These are phyloP conservation scores for Posidonia australis DNA, from an alignment of 106 monocot genomes.

Conservation along the genomic window DNA sequence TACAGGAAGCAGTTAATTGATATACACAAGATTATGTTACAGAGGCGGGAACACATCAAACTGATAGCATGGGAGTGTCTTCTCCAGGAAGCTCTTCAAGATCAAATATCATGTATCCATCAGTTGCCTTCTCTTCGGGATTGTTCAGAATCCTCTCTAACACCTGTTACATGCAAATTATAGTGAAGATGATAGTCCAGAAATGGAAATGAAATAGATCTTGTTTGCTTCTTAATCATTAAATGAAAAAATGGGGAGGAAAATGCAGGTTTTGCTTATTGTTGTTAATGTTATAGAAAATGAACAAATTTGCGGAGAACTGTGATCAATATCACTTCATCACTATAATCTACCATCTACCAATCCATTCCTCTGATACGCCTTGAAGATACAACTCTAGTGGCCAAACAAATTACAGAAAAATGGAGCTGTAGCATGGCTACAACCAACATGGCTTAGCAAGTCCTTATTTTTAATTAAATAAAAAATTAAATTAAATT, in stretches of 20 bases:
- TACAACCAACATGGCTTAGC: no score
- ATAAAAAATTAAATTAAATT: not conserved
- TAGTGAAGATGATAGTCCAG: not conserved
- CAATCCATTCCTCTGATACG: no score
- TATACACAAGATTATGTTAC: not conserved
- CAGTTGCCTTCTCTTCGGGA: slow-evolving; percentile 19
- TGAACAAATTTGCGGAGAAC: not conserved
- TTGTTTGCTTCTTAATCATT: no score
- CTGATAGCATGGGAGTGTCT: slow-evolving; percentile 19
- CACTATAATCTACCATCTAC: no score
- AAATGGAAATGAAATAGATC: not conserved
- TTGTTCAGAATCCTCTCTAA: slow-evolving; percentile 33
- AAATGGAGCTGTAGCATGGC: no score
- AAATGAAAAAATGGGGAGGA: not conserved
- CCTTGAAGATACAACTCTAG: no score
- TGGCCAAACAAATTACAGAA: no score
- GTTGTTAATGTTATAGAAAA: not conserved
- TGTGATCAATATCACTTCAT: no score
- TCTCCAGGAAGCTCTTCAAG: slow-evolving; percentile 45
- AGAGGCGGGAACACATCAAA: not conserved
- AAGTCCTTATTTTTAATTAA: no score
- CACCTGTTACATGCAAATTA: slow-evolving; percentile 13
- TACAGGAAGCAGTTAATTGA: not conserved
- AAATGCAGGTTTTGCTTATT: not conserved
- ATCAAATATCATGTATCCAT: slow-evolving; percentile 44